Conservation (phyloP, 371 early-diverging fungal species). For the Parasitella parasitica region DNA sequence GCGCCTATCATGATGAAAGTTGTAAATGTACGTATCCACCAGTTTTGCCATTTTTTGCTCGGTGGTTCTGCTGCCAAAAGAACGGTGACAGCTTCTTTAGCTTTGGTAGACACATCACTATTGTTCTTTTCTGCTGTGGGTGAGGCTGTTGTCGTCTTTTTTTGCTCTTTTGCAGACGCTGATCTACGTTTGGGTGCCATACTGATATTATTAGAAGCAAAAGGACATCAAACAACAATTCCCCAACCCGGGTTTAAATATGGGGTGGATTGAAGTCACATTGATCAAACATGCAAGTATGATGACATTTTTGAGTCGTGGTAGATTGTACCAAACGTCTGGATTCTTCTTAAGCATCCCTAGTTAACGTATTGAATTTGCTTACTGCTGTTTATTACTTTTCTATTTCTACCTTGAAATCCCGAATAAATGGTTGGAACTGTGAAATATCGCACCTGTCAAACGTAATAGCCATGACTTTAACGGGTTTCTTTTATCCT, state of each 20-base stretch:
- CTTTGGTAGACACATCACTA: neutral
- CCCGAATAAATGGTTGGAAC: no score
- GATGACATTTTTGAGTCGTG: neutral
- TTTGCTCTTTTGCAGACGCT: neutral
- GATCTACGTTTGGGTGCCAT: slow-evolving; percentile 5
- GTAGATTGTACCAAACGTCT: neutral
- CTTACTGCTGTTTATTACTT: no score
- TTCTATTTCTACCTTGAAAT: no score
- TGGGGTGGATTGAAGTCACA: neutral
- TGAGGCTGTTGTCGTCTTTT: neutral
- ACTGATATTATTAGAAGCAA: neutral
- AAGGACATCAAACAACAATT: neutral
- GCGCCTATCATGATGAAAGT: slow-evolving; percentile 88
- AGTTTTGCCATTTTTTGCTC: slow-evolving; percentile 74
- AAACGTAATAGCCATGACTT: no score
- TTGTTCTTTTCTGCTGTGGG: neutral
- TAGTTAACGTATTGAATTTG: no score
- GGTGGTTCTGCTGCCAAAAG: slow-evolving; percentile 51
- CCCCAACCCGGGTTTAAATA: neutral
- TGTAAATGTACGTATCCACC: slow-evolving; percentile 80
- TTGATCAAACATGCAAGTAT: neutral
- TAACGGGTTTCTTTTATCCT: no score
- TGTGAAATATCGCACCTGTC: no score
- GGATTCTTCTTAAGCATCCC: no score
- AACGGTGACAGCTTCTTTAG: slow-evolving; percentile 9